Evolutionary conservation across 441 rosid species (phyloP).

Genomic region (Gossypium schwendimanii): DNA sequence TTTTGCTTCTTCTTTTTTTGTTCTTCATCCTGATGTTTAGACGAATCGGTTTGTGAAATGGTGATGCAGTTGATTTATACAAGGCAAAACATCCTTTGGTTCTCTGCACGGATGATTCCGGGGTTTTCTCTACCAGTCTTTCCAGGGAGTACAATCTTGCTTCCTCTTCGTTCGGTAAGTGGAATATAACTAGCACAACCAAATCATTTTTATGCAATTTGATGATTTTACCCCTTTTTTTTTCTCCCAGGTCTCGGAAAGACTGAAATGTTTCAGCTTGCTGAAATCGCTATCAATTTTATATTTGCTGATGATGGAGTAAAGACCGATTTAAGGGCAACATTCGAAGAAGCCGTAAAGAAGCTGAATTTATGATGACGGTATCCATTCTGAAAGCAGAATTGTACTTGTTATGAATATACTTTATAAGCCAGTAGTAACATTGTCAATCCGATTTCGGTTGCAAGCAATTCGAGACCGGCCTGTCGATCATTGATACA

Average conservation of each 20-base stretch:
- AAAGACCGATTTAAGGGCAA: slow-evolving; percentile 45
- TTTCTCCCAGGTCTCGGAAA: slow-evolving; percentile 48
- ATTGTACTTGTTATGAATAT: neutral
- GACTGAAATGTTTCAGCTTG: slow-evolving; percentile 57
- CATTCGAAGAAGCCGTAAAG: slow-evolving; percentile 28
- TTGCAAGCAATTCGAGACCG: neutral
- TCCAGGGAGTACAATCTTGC: slow-evolving; percentile 67
- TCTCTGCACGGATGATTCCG: slow-evolving; percentile 83
- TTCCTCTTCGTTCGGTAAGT: slow-evolving; percentile 65
- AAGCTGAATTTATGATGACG: slow-evolving; percentile 25
- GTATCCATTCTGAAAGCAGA: neutral
- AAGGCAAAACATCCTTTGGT: slow-evolving; percentile 61
- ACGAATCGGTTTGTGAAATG: neutral
- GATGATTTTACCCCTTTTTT: neutral
- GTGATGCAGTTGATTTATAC: slow-evolving; percentile 61
- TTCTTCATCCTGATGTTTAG: neutral
- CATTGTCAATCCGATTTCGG: neutral
- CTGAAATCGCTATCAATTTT: slow-evolving; percentile 50
- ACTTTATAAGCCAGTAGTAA: neutral
- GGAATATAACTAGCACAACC: slow-evolving; percentile 6
- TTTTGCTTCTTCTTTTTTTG: neutral
- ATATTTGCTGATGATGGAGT: slow-evolving; percentile 68
- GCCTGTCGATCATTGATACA: neutral
- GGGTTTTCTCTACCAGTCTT: slow-evolving; percentile 81
- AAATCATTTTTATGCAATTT: neutral